Conservation (phyloP, 2,329 filamentous ascomycete species). For the Penicillium rolfsii region DNA sequence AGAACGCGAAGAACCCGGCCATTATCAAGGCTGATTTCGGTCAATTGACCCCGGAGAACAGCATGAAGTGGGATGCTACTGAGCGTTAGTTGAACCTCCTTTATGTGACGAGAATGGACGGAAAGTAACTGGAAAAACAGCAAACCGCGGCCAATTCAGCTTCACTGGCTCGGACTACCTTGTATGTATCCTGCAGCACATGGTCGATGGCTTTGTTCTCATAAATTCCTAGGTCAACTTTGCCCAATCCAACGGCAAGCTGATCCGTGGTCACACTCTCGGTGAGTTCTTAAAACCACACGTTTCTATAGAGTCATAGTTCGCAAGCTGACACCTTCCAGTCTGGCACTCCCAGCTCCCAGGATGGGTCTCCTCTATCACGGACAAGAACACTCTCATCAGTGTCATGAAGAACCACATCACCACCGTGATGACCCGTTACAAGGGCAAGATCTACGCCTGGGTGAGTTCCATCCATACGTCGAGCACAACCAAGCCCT, state of each 20-base stretch:
- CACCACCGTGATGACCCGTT: conserved; percentile 39
- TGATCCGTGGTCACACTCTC: conserved; percentile 66
- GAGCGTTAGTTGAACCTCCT: conserved; percentile 49
- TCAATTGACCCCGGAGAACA: conserved; percentile 66
- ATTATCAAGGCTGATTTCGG: conserved; percentile 64
- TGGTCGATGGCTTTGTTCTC: neutral
- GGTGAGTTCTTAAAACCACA: conserved; percentile 27
- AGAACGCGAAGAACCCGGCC: conserved; percentile 63
- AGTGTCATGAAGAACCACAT: conserved; percentile 55
- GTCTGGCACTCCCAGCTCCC: conserved; percentile 47
- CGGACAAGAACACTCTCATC: conserved; percentile 57
- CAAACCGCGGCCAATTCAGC: neutral
- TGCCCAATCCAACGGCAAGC: conserved; percentile 43
- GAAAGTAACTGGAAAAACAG: neutral
- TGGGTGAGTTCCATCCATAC: conserved; percentile 32
- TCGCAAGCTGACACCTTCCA: conserved; percentile 5
- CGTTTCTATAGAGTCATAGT: neutral
- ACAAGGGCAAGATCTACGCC: conserved; percentile 41
- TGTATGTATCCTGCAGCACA: neutral
- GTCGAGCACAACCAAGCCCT: neutral
- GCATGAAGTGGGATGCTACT: conserved; percentile 66
- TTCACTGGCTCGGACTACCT: conserved; percentile 2
- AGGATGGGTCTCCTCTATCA: conserved; percentile 21
- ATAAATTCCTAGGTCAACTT: conserved; percentile 44
- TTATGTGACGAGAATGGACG: neutral